A percentile compares a stretch with the other conserved stretches of the same genome.
Evolutionary conservation across 2,329 filamentous ascomycete genomes (phyloP).

Genomic region (Aspergillus sp.): DNA sequence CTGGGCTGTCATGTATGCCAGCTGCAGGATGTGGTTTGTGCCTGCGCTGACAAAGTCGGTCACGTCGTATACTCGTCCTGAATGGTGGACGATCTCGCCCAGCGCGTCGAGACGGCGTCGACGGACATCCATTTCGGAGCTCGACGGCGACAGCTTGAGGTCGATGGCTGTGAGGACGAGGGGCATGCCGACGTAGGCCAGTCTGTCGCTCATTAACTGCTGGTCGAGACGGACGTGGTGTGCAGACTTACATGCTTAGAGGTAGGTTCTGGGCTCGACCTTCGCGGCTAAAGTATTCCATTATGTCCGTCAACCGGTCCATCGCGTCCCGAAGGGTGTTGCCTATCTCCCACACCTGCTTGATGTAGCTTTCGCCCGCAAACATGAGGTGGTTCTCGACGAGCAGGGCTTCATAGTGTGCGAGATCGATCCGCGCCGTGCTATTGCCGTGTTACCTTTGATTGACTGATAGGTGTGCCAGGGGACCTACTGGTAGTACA

Average conservation of each 20-base stretch:
- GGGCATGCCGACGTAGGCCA: constrained; percentile 27
- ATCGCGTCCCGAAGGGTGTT: constrained; percentile 48
- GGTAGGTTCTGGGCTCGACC: constrained; percentile 48
- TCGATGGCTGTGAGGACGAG: constrained; percentile 28
- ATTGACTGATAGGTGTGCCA: too few species aligned
- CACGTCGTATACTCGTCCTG: constrained; percentile 24
- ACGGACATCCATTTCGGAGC: constrained; percentile 12
- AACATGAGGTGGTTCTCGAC: constrained; percentile 37
- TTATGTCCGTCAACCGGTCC: constrained; percentile 45
- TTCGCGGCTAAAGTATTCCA: constrained; percentile 50
- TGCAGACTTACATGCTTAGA: constrained; percentile 45
- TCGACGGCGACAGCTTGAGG: constrained; percentile 24
- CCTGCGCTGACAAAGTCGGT: constrained; percentile 25
- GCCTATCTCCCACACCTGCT: constrained; percentile 27
- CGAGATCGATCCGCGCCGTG: constrained; percentile 45
- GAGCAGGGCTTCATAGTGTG: constrained; percentile 49
- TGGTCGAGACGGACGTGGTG: too few species aligned
- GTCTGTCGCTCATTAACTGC: constrained; percentile 7
- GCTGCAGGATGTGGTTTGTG: constrained; percentile 25
- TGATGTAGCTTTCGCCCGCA: constrained; percentile 41
- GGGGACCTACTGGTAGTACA: constrained; percentile 53
- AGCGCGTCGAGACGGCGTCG: constrained; percentile 20
- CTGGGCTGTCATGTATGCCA: constrained; percentile 24
- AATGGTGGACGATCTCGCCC: constrained; percentile 23
- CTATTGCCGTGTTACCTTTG: too few species aligned